Conservation (phyloP, 2,329 filamentous ascomycete species). For the Beauveria asiatica region DNA sequence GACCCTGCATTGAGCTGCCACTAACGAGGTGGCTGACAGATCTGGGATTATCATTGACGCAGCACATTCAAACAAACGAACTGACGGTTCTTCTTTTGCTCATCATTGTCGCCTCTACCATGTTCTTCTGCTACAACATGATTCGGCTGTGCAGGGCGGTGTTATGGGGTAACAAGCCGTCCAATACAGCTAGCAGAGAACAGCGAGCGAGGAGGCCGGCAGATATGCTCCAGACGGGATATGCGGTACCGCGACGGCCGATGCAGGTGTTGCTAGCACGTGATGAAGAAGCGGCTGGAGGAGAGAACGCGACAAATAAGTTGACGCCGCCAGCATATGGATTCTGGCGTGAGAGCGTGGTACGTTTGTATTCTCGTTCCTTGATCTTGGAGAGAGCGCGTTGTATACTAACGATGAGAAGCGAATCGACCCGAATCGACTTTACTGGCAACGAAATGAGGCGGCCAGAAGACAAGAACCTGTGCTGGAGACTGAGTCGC, state of each 20-base stretch:
- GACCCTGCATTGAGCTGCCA: not conserved
- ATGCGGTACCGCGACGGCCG: slow-evolving; percentile 61
- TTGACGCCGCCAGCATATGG: slow-evolving; percentile 75
- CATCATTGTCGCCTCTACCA: slow-evolving; percentile 61
- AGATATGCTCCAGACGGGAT: slow-evolving; percentile 38
- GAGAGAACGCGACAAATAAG: slow-evolving; percentile 47
- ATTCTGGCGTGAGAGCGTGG: slow-evolving; percentile 73
- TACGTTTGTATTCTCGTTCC: slow-evolving; percentile 34
- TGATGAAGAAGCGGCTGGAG: slow-evolving; percentile 61
- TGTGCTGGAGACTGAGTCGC: slow-evolving; percentile 12
- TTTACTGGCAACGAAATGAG: slow-evolving; percentile 70
- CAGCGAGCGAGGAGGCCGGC: not conserved
- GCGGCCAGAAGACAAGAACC: slow-evolving; percentile 19
- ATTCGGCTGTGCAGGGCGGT: slow-evolving; percentile 64
- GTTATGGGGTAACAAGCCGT: slow-evolving; percentile 36
- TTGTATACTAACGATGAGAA: slow-evolving; percentile 23
- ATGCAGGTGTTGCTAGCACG: slow-evolving; percentile 68
- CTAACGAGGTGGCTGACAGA: slow-evolving; percentile 39
- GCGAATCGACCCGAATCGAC: slow-evolving; percentile 69
- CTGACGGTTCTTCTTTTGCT: slow-evolving; percentile 76
- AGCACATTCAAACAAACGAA: slow-evolving; percentile 55
- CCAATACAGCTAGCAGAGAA: not conserved
- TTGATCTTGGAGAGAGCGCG: not conserved
- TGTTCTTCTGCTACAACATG: slow-evolving; percentile 74
- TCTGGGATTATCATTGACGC: slow-evolving; percentile 60